Evolutionary conservation across 345 rosid species (phyloP).

Genomic region (Excoecaria cochinchinensis): DNA sequence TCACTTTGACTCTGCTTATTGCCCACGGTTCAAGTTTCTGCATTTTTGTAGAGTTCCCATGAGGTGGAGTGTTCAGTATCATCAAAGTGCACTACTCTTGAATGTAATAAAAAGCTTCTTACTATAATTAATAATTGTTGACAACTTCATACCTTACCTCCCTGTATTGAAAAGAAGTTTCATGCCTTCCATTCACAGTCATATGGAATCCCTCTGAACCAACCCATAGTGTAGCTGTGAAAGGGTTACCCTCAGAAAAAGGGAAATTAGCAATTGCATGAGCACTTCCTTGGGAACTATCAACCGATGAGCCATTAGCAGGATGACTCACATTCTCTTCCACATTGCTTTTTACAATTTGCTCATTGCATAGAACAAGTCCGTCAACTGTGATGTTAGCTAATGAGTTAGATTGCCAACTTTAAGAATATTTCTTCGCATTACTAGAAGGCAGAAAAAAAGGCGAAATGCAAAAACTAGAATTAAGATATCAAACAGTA

Average conservation of each 20-base stretch:
- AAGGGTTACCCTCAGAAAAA: slow-evolving; percentile 64
- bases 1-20: slow-evolving; percentile 55
- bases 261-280: slow-evolving; percentile 65
- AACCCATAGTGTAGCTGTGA: slow-evolving; percentile 79
- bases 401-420: slow-evolving; percentile 19
- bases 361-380: slow-evolving; percentile 75
- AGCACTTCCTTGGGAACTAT: slow-evolving; percentile 39
- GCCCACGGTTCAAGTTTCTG: slow-evolving; percentile 90
- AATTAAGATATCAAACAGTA: neutral
- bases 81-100: slow-evolving; percentile 10
- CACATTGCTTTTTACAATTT: slow-evolving; percentile 40
- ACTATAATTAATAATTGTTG: slow-evolving; percentile 2
- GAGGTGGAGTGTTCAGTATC: neutral
- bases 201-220: slow-evolving; percentile 84
- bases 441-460: neutral
- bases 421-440: slow-evolving; percentile 5
- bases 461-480: neutral
- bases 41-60: slow-evolving; percentile 19
- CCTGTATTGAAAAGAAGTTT: slow-evolving; percentile 71
- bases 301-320: slow-evolving; percentile 27
- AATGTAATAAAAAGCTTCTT: slow-evolving; percentile 6
- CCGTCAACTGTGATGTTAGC: slow-evolving; percentile 63
- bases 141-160: slow-evolving; percentile 57
- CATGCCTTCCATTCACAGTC: slow-evolving; percentile 87
- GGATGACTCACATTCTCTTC: slow-evolving; percentile 44